A percentile compares a stretch with the other conserved stretches of the same genome.
Conservation (phyloP, 2,329 filamentous ascomycete species). For the Trichoderma afroharzianum region DNA sequence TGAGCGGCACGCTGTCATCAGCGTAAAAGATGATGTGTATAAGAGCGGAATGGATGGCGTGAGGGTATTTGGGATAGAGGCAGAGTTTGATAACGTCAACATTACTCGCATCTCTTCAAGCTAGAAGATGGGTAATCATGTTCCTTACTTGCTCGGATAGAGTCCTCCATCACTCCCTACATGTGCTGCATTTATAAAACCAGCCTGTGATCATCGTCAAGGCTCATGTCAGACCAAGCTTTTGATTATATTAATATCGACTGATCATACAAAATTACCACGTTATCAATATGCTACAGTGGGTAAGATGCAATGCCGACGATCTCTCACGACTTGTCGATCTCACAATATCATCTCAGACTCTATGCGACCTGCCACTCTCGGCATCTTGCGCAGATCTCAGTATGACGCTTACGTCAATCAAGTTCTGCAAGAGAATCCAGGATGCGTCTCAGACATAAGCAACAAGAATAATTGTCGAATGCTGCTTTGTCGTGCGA, state of each 20-base stretch:
- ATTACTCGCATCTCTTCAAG: constrained; percentile 3
- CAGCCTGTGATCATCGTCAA: background rate
- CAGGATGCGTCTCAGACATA: background rate
- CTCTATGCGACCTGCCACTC: background rate
- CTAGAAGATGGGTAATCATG: background rate
- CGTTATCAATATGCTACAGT: background rate
- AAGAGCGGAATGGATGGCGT: constrained; percentile 22
- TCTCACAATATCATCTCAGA: background rate
- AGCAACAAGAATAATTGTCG: background rate
- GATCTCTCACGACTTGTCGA: background rate
- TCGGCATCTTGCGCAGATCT: constrained; percentile 2
- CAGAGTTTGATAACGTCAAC: constrained; percentile 23
- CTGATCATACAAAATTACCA: background rate
- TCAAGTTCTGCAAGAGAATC: background rate
- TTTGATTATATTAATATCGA: background rate
- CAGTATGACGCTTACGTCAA: background rate
- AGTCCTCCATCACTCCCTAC: background rate
- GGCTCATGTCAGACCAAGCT: background rate
- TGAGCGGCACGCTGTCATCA: constrained; percentile 14
- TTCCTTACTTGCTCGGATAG: background rate
- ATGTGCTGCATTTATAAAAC: background rate
- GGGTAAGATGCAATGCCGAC: background rate
- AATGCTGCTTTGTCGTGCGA: background rate
- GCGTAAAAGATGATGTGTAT: constrained; percentile 17
- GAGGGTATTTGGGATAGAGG: constrained; percentile 19